phyloP scores from a whole-genome alignment of 169 alveolate genomes.

The Plasmodium blacklocki region DNA sequence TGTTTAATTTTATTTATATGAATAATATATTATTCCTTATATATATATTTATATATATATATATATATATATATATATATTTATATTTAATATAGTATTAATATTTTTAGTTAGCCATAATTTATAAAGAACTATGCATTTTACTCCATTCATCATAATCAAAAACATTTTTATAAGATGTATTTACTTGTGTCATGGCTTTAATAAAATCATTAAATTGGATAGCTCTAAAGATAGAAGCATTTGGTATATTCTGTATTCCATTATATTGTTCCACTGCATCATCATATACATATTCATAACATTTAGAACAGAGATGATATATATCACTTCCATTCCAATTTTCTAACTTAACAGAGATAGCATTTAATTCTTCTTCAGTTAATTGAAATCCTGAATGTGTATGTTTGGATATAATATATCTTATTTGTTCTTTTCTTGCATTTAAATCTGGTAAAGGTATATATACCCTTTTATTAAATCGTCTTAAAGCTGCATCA shows the following conservation, averaged over 20 bases:
- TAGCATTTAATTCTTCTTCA: conserved; percentile 84
- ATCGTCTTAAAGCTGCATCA: conserved; percentile 96
- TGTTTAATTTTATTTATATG: neutral
- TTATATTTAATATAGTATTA: no score
- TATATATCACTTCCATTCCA: conserved; percentile 91
- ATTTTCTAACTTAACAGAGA: conserved; percentile 85
- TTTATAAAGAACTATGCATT: conserved; percentile 56
- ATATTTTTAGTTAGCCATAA: neutral
- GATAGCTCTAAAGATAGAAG: conserved; percentile 88
- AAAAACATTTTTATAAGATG: conserved; percentile 79
- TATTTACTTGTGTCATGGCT: conserved; percentile 86
- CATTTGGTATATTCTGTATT: conserved; percentile 86
- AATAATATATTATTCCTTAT: no score
- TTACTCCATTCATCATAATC: conserved; percentile 68
- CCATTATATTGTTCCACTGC: conserved; percentile 88
- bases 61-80: no score
- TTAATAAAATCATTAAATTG: conserved; percentile 85
- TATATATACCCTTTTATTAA: conserved; percentile 92
- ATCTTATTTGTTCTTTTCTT: conserved; percentile 88
- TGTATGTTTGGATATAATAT: conserved; percentile 85
- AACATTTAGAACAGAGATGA: conserved; percentile 90
- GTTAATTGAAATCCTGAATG: conserved; percentile 83
- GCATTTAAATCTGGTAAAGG: conserved; percentile 94
- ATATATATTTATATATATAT: neutral
- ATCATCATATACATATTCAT: conserved; percentile 91